phyloP scores from a whole-genome alignment of 225 moss, liverwort and hornwort species.

The Pleurozium schreberi region DNA sequence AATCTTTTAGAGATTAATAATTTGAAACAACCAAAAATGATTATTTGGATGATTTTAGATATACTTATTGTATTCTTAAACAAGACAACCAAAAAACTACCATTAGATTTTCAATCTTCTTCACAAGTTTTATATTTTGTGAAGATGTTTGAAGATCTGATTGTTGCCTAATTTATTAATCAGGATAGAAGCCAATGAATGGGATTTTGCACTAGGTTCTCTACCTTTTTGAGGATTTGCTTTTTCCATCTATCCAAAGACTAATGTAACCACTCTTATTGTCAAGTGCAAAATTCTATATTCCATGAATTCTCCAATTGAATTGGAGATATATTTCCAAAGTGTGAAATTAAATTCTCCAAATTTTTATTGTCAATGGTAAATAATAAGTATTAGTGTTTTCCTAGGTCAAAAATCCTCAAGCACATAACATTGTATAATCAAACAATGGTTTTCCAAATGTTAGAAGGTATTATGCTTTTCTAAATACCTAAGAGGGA shows the following conservation, averaged over 20 bases:
- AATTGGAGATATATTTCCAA: background rate
- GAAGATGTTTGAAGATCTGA: background rate
- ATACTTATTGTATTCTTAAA: background rate
- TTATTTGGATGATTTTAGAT: background rate
- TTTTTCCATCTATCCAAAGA: background rate
- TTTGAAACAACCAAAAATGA: rapidly evolving
- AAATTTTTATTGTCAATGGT: background rate
- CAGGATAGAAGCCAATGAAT: background rate
- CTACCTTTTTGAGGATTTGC: no score
- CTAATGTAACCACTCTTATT: background rate
- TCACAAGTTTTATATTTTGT: background rate
- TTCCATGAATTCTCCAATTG: rapidly evolving
- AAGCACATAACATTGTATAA: background rate
- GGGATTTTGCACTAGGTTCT: background rate
- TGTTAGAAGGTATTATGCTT: rapidly evolving
- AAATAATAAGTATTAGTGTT: background rate
- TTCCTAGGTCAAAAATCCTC: no score
- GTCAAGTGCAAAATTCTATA: background rate
- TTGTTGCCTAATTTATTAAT: background rate
- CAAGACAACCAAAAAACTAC: background rate
- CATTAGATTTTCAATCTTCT: no score
- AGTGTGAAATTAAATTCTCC: background rate
- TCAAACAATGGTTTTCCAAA: rapidly evolving
- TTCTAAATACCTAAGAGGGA: rapidly evolving
- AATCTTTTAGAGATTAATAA: no score